These are phyloP conservation scores for Pezicula neosporulosa DNA, from an alignment of 2,329 filamentous ascomycete species.

Conservation along the genomic window DNA sequence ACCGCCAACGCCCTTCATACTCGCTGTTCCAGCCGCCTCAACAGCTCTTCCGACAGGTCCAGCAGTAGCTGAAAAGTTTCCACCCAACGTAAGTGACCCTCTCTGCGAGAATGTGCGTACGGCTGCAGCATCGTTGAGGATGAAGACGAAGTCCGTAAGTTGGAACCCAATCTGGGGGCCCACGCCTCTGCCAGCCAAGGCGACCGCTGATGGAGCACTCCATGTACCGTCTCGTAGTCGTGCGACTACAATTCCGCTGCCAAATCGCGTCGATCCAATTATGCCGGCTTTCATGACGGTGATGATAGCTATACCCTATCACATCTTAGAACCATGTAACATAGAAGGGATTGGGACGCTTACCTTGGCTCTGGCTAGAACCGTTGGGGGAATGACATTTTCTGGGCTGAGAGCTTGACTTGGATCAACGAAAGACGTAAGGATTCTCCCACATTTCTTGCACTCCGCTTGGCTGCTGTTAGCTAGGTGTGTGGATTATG, in stretches of 20 bases:
- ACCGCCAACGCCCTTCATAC: constrained; percentile 40
- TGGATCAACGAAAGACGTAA: no score
- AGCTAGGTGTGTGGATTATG: no score
- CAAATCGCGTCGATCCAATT: constrained; percentile 41
- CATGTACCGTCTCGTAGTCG: constrained; percentile 63
- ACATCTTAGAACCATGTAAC: no score
- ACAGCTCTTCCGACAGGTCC: constrained; percentile 45
- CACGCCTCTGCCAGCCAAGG: constrained; percentile 75
- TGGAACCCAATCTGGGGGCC: constrained; percentile 81
- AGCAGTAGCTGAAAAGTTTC: constrained; percentile 73
- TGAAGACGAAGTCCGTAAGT: constrained; percentile 85
- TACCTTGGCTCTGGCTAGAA: no score
- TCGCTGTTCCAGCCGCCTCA: not conserved
- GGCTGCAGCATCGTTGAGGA: constrained; percentile 77
- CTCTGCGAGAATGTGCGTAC: constrained; percentile 69
- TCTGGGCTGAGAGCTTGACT: no score
- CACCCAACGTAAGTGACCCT: constrained; percentile 72
- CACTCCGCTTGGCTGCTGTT: no score
- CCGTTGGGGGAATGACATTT: no score
- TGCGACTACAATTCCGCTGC: constrained; percentile 62
- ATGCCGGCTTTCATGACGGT: constrained; percentile 63
- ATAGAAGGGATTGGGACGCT: no score
- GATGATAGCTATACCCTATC: constrained; percentile 65
- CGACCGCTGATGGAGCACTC: constrained; percentile 79
- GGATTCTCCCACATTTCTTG: no score